Conservation (phyloP, 768 basidiomycete species). For the Hemileccinum rubropunctum region DNA sequence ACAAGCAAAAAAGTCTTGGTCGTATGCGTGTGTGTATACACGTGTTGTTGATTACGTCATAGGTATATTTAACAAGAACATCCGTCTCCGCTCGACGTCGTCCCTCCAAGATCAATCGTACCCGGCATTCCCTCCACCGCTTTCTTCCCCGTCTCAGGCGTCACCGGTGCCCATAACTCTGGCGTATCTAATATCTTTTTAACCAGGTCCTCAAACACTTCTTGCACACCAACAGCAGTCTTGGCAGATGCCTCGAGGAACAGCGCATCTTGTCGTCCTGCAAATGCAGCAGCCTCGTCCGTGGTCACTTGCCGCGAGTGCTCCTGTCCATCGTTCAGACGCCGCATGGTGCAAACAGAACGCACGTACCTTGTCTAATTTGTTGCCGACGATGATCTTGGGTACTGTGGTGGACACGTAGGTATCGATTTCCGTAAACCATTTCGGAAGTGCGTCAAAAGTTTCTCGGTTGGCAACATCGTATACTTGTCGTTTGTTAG, state of each 20-base stretch:
- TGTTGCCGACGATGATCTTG: constrained; percentile 94
- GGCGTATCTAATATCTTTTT: constrained; percentile 80
- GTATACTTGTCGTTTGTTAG: constrained; percentile 60
- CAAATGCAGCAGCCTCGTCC: constrained; percentile 77
- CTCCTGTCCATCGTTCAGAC: constrained; percentile 49
- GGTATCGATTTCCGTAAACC: constrained; percentile 92
- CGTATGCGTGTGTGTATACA: neutral
- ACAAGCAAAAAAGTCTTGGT: neutral
- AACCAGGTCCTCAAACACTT: constrained; percentile 77
- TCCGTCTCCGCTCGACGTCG: constrained; percentile 14
- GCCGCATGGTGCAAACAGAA: too few species aligned
- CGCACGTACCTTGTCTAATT: constrained; percentile 77
- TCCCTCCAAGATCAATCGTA: constrained; percentile 34
- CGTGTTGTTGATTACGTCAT: constrained; percentile 26
- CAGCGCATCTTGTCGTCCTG: constrained; percentile 73
- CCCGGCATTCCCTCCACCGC: constrained; percentile 39
- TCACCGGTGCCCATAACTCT: constrained; percentile 62
- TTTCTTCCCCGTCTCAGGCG: constrained; percentile 14
- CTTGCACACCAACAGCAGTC: constrained; percentile 79
- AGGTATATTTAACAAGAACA: constrained; percentile 33
- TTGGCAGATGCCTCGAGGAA: constrained; percentile 95
- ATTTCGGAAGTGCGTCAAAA: constrained; percentile 90
- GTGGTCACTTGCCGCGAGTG: constrained; percentile 85
- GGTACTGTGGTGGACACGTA: constrained; percentile 85
- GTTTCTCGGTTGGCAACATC: constrained; percentile 92